These are phyloP conservation scores for Cicer bijugum DNA, from an alignment of 306 rosid species.

Conservation along the genomic window DNA sequence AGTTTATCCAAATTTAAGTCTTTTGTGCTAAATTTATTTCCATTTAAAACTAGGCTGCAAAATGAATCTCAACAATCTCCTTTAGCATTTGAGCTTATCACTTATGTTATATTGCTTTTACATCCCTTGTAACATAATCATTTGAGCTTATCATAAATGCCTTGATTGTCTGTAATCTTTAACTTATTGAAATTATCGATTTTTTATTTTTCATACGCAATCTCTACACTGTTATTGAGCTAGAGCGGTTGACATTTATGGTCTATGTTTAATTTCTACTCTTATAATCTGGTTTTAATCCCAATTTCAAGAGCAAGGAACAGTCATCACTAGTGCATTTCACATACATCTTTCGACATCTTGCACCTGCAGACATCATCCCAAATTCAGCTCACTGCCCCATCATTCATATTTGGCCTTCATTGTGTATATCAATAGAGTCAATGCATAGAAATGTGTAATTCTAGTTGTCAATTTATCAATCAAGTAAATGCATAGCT, in stretches of 20 bases:
- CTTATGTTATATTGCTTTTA: background rate
- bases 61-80: constrained; percentile 9
- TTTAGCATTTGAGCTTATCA: constrained; percentile 7
- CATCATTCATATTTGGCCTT: constrained; percentile 17
- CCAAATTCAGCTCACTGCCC: constrained; percentile 2
- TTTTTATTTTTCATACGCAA: background rate
- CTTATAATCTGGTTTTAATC: constrained; percentile 8
- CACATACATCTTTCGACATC: constrained; percentile 7
- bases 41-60: constrained; percentile 18
- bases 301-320: constrained; percentile 16
- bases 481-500: constrained; percentile 10
- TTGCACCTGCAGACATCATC: background rate
- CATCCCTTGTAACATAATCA: background rate
- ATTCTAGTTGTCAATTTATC: background rate
- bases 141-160: background rate
- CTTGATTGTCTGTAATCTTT: background rate
- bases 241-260: constrained; percentile 22
- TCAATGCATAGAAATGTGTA: constrained; percentile 11
- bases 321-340: constrained; percentile 3
- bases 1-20: background rate
- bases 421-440: constrained; percentile 3
- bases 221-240: constrained; percentile 6
- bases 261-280: constrained; percentile 19
- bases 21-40: background rate
- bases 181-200: background rate